phyloP scores from a whole-genome alignment of 768 basidiomycete genomes.

The Trametes cubensis region DNA sequence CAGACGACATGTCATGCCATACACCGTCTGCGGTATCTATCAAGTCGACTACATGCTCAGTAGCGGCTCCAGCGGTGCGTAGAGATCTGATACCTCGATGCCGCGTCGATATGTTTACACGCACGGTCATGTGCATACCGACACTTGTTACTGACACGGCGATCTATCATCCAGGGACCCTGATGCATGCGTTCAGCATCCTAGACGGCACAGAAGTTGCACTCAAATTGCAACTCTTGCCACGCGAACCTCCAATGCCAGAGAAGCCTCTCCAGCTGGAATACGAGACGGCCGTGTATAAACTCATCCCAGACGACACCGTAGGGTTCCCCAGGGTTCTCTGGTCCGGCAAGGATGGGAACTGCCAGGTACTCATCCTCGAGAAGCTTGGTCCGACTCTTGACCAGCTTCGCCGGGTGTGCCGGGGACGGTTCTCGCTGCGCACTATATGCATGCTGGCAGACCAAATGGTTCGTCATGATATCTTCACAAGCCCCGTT shows the following conservation, averaged over 20 bases:
- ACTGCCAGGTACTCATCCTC: constrained; percentile 22
- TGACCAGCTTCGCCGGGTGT: constrained; percentile 21
- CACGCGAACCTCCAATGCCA: constrained; percentile 3
- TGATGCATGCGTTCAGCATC: not conserved
- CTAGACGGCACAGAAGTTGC: not conserved
- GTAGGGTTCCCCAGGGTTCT: constrained; percentile 20
- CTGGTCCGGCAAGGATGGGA: constrained; percentile 23
- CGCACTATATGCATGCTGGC: constrained; percentile 31
- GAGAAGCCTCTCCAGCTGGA: not conserved
- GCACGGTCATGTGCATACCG: no score
- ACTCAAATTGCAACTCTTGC: constrained; percentile 12
- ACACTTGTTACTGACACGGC: no score
- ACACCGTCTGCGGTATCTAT: not conserved
- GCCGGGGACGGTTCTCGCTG: constrained; percentile 23
- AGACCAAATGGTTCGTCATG: constrained; percentile 27
- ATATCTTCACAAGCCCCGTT: no score
- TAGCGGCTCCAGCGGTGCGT: not conserved
- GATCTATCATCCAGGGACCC: not conserved
- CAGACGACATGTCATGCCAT: not conserved
- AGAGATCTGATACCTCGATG: not conserved
- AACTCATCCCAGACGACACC: constrained; percentile 14
- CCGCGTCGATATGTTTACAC: not conserved
- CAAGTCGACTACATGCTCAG: not conserved
- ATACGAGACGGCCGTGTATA: constrained; percentile 28
- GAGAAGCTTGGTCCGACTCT: constrained; percentile 31